Percentiles rank a stretch among this genome's conserved stretches.
phyloP scores from a whole-genome alignment of 2,329 filamentous ascomycete species.

The Clonostachys chloroleuca region DNA sequence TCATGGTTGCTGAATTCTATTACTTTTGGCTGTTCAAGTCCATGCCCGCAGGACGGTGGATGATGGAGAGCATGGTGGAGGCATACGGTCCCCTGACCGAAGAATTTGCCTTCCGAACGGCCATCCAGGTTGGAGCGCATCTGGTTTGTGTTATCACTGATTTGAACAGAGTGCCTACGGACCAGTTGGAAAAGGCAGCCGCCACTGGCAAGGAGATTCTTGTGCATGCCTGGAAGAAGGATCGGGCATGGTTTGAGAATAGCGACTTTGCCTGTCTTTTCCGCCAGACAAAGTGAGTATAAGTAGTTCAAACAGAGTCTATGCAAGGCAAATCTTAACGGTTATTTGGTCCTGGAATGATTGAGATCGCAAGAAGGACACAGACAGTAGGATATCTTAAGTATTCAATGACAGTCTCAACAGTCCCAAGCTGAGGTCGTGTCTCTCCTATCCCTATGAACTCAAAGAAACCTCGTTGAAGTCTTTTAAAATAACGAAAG shows the following conservation, averaged over 20 bases:
- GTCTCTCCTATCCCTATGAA: no score
- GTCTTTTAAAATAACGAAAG: no score
- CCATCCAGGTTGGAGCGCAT: conserved; percentile 51
- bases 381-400: no score
- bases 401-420: no score
- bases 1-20: conserved; percentile 57
- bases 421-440: no score
- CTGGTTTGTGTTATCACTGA: conserved; percentile 27
- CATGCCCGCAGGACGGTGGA: conserved; percentile 44
- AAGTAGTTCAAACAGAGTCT: no score
- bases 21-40: conserved; percentile 48
- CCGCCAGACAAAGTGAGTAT: neutral
- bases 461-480: no score
- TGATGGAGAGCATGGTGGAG: conserved; percentile 41
- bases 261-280: neutral
- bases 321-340: no score
- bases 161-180: neutral
- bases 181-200: neutral
- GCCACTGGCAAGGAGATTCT: neutral
- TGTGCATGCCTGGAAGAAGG: neutral
- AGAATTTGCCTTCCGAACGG: conserved; percentile 44
- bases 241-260: neutral
- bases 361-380: no score
- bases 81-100: conserved; percentile 43
- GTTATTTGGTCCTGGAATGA: no score